These are phyloP conservation scores for Biscogniauxia mediterranea DNA, from an alignment of 2,329 filamentous ascomycete species.

Conservation along the genomic window DNA sequence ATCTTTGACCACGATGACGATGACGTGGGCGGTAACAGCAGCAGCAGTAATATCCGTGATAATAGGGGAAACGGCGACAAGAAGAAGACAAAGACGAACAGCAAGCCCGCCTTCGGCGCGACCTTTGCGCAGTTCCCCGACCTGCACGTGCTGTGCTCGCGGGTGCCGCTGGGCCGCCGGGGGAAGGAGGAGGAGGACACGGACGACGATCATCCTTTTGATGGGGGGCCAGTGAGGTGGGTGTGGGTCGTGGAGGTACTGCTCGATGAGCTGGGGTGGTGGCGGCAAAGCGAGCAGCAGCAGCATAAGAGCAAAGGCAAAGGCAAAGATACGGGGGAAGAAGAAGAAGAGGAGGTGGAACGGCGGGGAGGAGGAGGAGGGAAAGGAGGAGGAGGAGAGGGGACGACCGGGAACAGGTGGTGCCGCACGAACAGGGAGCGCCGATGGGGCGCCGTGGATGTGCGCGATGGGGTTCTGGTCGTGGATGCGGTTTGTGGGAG, in stretches of 20 bases:
- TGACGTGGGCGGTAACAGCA: neutral
- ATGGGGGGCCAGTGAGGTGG: constrained; percentile 24
- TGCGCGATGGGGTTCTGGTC: constrained; percentile 38
- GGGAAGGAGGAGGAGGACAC: constrained; percentile 2
- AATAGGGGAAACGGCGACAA: too few species aligned
- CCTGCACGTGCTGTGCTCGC: constrained; percentile 52
- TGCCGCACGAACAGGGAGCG: constrained; percentile 44
- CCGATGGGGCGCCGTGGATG: constrained; percentile 51
- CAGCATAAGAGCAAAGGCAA: too few species aligned
- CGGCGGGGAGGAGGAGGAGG: neutral
- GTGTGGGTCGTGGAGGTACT: constrained; percentile 51
- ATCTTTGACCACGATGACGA: too few species aligned
- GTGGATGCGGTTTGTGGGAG: constrained; percentile 36
- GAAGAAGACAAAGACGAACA: constrained; percentile 11
- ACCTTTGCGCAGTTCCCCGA: constrained; percentile 55
- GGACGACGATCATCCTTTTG: too few species aligned
- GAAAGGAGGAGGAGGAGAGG: constrained; percentile 1
- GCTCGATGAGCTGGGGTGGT: constrained; percentile 49
- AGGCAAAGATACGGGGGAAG: constrained; percentile 20
- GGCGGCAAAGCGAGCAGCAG: too few species aligned
- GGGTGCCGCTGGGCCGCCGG: constrained; percentile 37
- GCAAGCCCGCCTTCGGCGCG: constrained; percentile 52
- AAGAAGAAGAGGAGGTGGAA: neutral
- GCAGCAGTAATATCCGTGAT: too few species aligned
- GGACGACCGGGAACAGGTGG: constrained; percentile 14